Evolutionary conservation across 176 grass and related monocot species (phyloP).

Genomic region (Oryza meridionalis): DNA sequence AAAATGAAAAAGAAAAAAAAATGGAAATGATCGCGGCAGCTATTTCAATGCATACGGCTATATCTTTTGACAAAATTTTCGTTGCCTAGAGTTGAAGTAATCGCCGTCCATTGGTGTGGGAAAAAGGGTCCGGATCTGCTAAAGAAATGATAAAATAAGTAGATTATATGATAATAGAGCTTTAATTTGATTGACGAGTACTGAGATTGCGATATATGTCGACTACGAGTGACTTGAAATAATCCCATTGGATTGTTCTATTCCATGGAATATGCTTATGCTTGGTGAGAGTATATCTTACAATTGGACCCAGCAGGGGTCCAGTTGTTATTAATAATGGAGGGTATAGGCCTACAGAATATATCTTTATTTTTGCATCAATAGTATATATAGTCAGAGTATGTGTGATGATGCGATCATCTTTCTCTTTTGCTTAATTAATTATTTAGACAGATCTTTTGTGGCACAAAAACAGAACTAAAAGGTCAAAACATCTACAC

Average conservation of each 20-base stretch:
- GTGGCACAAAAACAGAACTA: too few species aligned
- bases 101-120: constrained; percentile 22
- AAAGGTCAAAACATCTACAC: not conserved
- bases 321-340: not conserved
- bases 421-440: not conserved
- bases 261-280: not conserved
- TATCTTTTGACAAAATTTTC: constrained; percentile 2
- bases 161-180: not conserved
- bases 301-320: not conserved
- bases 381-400: too few species aligned
- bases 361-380: too few species aligned
- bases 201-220: not conserved
- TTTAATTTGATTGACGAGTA: constrained; percentile 22
- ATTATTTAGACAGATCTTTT: not conserved
- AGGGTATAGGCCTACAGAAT: not conserved
- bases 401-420: not conserved
- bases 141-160: not conserved
- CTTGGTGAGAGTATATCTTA: not conserved
- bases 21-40: not conserved
- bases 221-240: not conserved
- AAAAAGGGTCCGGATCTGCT: not conserved
- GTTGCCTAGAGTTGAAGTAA: constrained; percentile 36
- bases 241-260: not conserved
- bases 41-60: not conserved
- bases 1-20: not conserved